Evolutionary conservation across 306 rosid genomes (phyloP).

Genomic region (Lathyrus sativus): DNA sequence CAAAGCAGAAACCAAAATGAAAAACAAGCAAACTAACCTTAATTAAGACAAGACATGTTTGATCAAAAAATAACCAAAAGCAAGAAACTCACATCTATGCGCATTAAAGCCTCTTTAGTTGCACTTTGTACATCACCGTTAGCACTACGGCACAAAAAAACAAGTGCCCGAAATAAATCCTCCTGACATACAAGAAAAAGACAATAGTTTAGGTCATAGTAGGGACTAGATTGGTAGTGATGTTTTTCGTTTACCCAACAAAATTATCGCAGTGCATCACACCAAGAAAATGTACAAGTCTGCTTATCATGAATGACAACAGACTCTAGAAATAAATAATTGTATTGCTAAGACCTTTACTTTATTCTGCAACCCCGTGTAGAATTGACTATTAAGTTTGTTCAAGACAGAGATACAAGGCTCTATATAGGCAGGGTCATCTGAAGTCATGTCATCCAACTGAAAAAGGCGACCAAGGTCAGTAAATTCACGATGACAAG

Average conservation of each 20-base stretch:
- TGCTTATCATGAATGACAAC: conserved; percentile 28
- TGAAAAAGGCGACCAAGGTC: conserved; percentile 39
- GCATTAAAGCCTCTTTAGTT: conserved; percentile 67
- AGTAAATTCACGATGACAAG: conserved; percentile 21
- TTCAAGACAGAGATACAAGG: conserved; percentile 76
- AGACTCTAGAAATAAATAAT: conserved; percentile 22
- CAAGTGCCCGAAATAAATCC: conserved; percentile 61
- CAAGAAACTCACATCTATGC: conserved; percentile 59
- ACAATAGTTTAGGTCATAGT: conserved; percentile 22
- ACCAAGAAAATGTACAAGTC: conserved; percentile 15
- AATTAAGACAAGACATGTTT: conserved; percentile 9
- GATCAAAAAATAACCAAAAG: conserved; percentile 12
- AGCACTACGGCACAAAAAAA: conserved; percentile 55
- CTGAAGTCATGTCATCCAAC: conserved; percentile 60
- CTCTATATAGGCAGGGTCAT: conserved; percentile 60
- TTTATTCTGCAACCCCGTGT: conserved; percentile 53
- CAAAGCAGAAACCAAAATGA: not conserved
- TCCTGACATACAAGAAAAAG: conserved; percentile 53
- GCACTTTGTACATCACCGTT: conserved; percentile 67
- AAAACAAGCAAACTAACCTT: conserved; percentile 10
- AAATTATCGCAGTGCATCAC: conserved; percentile 11
- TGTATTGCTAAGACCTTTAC: conserved; percentile 58
- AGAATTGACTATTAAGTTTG: conserved; percentile 60
- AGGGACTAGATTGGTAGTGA: not conserved
- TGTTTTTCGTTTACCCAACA: not conserved